Conservation (phyloP, 2,329 filamentous ascomycete genomes). For the Cercospora berteroae region DNA sequence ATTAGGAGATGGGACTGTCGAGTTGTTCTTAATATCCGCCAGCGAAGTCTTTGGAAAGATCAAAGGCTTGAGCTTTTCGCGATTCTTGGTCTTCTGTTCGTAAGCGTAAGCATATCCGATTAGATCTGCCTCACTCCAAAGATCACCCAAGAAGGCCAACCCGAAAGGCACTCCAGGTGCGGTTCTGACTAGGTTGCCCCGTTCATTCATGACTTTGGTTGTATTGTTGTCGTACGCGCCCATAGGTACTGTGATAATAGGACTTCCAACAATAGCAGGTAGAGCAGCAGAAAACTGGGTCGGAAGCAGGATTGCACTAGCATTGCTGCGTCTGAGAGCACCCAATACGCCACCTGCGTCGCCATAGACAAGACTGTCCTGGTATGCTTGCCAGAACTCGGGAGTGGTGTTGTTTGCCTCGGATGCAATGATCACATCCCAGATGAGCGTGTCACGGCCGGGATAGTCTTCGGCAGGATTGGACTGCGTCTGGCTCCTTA, state of each 20-base stretch:
- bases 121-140: slow-evolving; percentile 10
- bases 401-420: slow-evolving; percentile 1
- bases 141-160: slow-evolving; percentile 2
- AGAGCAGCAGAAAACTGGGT: neutral
- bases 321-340: slow-evolving; percentile 10
- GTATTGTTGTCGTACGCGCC: slow-evolving; percentile 7
- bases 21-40: neutral
- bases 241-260: slow-evolving; percentile 8
- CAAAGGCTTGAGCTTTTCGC: neutral
- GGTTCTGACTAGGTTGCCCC: neutral
- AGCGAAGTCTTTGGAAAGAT: neutral
- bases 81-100: slow-evolving; percentile 8
- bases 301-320: slow-evolving; percentile 5
- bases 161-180: slow-evolving; percentile 12
- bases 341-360: slow-evolving; percentile 3
- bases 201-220: neutral
- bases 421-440: slow-evolving; percentile 5
- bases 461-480: slow-evolving; percentile 4
- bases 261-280: slow-evolving; percentile 8
- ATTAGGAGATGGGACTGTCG: neutral
- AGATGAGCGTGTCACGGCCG: slow-evolving; percentile 1
- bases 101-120: slow-evolving; percentile 12
- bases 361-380: slow-evolving; percentile 1
- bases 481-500: neutral
- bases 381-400: slow-evolving; percentile 7